phyloP scores from a whole-genome alignment of 176 grass and related monocot genomes.

The Cenchrus purpureus region DNA sequence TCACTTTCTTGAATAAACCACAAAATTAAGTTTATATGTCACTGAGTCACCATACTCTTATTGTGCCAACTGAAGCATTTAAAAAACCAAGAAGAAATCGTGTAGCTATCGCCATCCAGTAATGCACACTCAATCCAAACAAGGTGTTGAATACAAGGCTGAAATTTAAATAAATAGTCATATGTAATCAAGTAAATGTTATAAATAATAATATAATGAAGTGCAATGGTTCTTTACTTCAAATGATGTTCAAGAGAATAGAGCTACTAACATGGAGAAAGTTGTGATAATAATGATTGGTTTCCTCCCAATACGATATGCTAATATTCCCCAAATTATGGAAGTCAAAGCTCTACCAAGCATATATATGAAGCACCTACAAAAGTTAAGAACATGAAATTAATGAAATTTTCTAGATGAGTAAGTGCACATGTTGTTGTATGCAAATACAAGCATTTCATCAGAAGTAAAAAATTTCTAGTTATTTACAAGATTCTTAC shows the following conservation, averaged over 20 bases:
- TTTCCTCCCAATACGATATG: slow-evolving; percentile 62
- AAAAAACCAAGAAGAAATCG: slow-evolving; percentile 63
- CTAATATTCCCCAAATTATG: slow-evolving; percentile 51
- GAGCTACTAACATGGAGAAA: slow-evolving; percentile 49
- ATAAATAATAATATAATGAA: not conserved
- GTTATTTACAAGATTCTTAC: slow-evolving; percentile 35
- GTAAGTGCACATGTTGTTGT: no score
- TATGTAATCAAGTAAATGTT: not conserved
- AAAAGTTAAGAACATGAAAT: not conserved
- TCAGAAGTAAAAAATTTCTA: not conserved
- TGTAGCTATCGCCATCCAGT: slow-evolving; percentile 72
- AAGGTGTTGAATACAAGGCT: slow-evolving; percentile 75
- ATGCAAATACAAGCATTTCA: no score
- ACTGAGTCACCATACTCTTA: slow-evolving; percentile 38
- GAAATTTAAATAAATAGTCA: not conserved
- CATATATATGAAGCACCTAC: slow-evolving; percentile 81
- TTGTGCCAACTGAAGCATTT: slow-evolving; percentile 61
- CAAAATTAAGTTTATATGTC: not conserved
- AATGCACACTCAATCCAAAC: slow-evolving; percentile 56
- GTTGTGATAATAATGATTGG: slow-evolving; percentile 54
- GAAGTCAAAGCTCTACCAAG: slow-evolving; percentile 69
- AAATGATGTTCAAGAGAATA: not conserved
- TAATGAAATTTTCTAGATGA: not conserved
- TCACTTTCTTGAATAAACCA: not conserved
- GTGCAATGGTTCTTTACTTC: not conserved